Evolutionary conservation across 1,284 basidiomycete species (phyloP).

Genomic region (Lignosus rhinocerotis): DNA sequence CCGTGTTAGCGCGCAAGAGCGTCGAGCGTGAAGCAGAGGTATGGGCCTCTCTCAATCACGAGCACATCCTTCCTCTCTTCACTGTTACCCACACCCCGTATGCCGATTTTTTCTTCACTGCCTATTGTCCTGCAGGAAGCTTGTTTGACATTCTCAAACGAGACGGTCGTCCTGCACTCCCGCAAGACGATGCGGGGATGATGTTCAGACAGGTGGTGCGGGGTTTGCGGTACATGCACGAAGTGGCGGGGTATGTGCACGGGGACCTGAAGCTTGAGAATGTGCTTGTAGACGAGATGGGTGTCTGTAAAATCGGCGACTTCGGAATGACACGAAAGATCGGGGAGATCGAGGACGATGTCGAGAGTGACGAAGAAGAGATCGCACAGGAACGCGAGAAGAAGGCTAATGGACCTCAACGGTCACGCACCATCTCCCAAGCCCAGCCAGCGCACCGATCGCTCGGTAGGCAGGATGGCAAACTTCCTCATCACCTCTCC

Average conservation of each 20-base stretch:
- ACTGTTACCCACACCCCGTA: conserved; percentile 62
- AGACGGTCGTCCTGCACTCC: conserved; percentile 62
- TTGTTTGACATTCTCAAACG: conserved; percentile 83
- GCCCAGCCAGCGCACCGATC: conserved; percentile 22
- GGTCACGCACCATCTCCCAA: conserved; percentile 25
- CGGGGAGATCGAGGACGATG: conserved; percentile 38
- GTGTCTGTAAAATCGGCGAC: conserved; percentile 79
- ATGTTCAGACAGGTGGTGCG: conserved; percentile 90
- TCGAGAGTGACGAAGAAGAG: conserved; percentile 39
- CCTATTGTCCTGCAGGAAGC: conserved; percentile 82
- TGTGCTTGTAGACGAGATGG: conserved; percentile 86
- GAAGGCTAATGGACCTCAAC: conserved; percentile 16
- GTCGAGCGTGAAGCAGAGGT: conserved; percentile 77
- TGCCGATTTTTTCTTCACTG: conserved; percentile 83
- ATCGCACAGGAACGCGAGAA: conserved; percentile 10
- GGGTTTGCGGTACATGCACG: conserved; percentile 86
- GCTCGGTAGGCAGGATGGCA: conserved; percentile 23
- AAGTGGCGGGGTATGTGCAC: conserved; percentile 77
- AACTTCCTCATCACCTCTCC: conserved; percentile 37
- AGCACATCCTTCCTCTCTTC: conserved; percentile 83
- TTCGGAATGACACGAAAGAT: conserved; percentile 80
- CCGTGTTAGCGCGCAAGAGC: conserved; percentile 49
- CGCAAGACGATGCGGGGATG: conserved; percentile 79
- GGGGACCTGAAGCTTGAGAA: conserved; percentile 98
- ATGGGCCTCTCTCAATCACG: conserved; percentile 78